Evolutionary conservation across 2,329 filamentous ascomycete species (phyloP), one percentile per base, ranked within the genome.

Genomic region (Xylaria multiplex): DNA sequence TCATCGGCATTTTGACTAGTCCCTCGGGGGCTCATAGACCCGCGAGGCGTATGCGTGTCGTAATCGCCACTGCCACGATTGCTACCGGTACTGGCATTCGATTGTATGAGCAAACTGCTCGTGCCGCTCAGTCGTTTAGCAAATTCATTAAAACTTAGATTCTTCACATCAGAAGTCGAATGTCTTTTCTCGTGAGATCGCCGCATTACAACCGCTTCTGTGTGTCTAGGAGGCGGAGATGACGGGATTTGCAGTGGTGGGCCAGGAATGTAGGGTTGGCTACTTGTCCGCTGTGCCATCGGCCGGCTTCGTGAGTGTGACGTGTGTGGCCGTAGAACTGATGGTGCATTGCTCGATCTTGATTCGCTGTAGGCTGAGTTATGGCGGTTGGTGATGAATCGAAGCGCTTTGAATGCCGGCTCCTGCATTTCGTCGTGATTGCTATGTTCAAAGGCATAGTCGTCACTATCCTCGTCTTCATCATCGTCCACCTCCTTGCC

Each of bases 71-170:
- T 84, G 62, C 79, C 78, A 59, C 81, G 78, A 74, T 81, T 84
- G 78, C 83, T 86, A 68, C 78, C 77, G 65, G 77, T 78, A 66
- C 81, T 83, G 65, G 81, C 79, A 74, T 88, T 88, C 66, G 85
- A 85, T 78, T 88, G 85, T 62, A 88, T 81, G 59, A 90, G 79
- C 73, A 88, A 77, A 75, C 84, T 88, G 74, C 85, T 88, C 58
- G 86, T 88, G 74, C 84, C 88, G 71, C 86, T 89, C 60, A 90
- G 76, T 67, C 86, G 81, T 74, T 86, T 87, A 53, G 86, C 85
- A 68, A 88, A 87, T 60, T 90, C 87, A 70, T 82, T 85, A 70
- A 90, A 88, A 78, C 85, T 88, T 62, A 88, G 81, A 66, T 85
- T 82, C 79, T 88, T 89, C 53, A 79, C 78, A 74, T 84, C 87